Base-by-base conservation (phyloP, 352 stramenopile genomes). In the Phytophthora sojae region DNA sequence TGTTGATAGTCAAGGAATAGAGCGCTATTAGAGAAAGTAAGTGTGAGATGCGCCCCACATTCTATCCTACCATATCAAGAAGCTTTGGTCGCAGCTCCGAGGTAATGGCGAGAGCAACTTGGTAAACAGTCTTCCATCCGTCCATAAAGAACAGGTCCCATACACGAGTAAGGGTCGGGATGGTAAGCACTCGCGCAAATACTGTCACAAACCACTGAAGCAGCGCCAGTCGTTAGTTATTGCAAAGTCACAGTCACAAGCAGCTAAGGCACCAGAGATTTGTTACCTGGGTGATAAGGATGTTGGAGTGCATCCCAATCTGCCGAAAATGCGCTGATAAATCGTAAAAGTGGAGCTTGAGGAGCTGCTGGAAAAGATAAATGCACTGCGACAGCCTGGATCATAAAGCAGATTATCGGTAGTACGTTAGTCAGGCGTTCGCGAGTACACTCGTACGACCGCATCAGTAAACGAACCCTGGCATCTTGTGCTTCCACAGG, bases 301-400 rank as follows among this genome's bases (percentile, higher is more conserved):
- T 86, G 68, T 83, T 94, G 15, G 86, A 81, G 57, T 96, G 89
- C 85, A 96, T 86, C 29, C 88, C 86, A 72, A 96, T 96, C 14
- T 88, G 77, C 44, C 80, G 79, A 15, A 95, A 67, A 57, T 96
- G 89, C 17, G 45, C 57, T 4, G 83, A 81, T 21, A 96, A 67
- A 56, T 89, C 82, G 60, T 82, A 86, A 61, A 94, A 91, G 52
- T 95, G 79, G 7, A 76, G 60, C 14, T 82, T 75, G 29, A 96
- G 44, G 11, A 96, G 86, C 44, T 93, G 78, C 56, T 93, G 83
- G 55, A 92, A 93, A 12, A 93, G 63, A 26, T 92, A 93, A 59
- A 96, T 92, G 50, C 86, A 91, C 51, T 74, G 67, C 19, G 82
- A 91, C 0, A 96, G 67, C 15, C 85, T 92, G 52, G 0, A 50